These are phyloP conservation scores for Alternaria brassicicola DNA, from an alignment of 2,329 filamentous ascomycete species.

Conservation along the genomic window DNA sequence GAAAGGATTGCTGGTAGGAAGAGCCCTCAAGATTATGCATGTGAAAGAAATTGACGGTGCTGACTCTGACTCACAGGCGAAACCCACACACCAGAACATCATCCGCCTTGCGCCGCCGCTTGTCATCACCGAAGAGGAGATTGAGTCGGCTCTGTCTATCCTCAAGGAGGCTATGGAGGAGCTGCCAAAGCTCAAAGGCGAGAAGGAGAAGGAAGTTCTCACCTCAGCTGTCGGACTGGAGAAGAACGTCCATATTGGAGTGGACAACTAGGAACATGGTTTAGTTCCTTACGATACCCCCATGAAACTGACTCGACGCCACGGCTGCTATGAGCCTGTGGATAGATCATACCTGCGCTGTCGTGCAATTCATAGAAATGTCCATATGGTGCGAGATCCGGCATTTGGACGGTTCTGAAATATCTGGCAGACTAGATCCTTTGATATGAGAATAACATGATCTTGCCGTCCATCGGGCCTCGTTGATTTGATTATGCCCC, in stretches of 20 bases:
- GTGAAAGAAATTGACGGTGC: slow-evolving; percentile 30
- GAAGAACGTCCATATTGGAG: slow-evolving; percentile 65
- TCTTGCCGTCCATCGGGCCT: not conserved
- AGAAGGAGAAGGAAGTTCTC: slow-evolving; percentile 59
- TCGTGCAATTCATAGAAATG: not conserved
- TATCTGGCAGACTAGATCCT: not conserved
- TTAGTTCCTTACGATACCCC: slow-evolving; percentile 26
- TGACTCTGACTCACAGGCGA: slow-evolving; percentile 68
- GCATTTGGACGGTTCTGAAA: not conserved
- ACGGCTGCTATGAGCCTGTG: not conserved
- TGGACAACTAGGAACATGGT: slow-evolving; percentile 58
- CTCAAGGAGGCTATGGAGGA: slow-evolving; percentile 83
- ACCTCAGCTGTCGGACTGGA: slow-evolving; percentile 50
- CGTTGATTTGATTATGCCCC: not conserved
- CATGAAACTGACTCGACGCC: not conserved
- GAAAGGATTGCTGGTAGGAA: slow-evolving; percentile 85
- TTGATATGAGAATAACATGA: not conserved
- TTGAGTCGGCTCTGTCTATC: slow-evolving; percentile 76
- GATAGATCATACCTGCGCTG: not conserved
- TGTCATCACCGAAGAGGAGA: slow-evolving; percentile 88
- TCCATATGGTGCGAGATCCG: not conserved
- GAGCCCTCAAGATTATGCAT: slow-evolving; percentile 51
- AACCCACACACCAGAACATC: slow-evolving; percentile 98
- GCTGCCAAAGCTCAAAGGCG: slow-evolving; percentile 70
- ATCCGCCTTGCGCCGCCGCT: slow-evolving; percentile 96